A percentile compares a stretch with the other conserved stretches of the same genome.
These are phyloP conservation scores for Saccharum officinarum DNA, from an alignment of 176 grass and related monocot genomes.

Conservation along the genomic window DNA sequence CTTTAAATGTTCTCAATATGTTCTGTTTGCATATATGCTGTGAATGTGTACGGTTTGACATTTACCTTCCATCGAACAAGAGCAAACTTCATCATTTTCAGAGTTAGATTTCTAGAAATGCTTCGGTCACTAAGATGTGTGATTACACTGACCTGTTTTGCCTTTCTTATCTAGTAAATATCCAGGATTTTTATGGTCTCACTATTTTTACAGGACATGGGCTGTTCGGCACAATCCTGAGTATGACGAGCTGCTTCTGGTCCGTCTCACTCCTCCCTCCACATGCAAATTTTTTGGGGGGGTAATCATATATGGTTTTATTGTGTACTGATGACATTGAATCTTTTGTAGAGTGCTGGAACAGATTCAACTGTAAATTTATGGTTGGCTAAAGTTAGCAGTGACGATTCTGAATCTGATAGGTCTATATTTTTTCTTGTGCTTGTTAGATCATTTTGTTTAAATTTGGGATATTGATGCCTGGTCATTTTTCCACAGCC, in stretches of 20 bases:
- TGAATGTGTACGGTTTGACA: constrained; percentile 19
- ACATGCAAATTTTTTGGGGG: background rate
- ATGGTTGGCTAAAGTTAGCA: constrained; percentile 70
- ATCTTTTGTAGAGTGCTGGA: constrained; percentile 83
- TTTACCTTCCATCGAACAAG: constrained; percentile 20
- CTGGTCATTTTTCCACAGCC: constrained; percentile 46
- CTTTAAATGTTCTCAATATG: constrained; percentile 14
- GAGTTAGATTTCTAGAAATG: background rate
- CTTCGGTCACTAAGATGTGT: background rate
- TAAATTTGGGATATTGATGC: constrained; percentile 34
- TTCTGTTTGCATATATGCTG: background rate
- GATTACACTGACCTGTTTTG: background rate
- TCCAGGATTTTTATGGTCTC: background rate
- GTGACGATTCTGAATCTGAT: constrained; percentile 57
- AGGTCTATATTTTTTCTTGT: constrained; percentile 54
- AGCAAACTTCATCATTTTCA: constrained; percentile 10
- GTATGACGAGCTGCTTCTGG: constrained; percentile 84
- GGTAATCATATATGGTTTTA: constrained; percentile 1
- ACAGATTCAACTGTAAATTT: constrained; percentile 99
- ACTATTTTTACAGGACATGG: constrained; percentile 86
- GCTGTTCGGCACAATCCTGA: constrained; percentile 78
- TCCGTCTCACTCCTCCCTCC: constrained; percentile 28
- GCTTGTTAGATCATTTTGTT: constrained; percentile 38
- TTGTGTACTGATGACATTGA: constrained; percentile 31
- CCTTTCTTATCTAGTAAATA: background rate